Conservation (phyloP, 495 filamentous ascomycete species). For the Penicillium argentinense region DNA sequence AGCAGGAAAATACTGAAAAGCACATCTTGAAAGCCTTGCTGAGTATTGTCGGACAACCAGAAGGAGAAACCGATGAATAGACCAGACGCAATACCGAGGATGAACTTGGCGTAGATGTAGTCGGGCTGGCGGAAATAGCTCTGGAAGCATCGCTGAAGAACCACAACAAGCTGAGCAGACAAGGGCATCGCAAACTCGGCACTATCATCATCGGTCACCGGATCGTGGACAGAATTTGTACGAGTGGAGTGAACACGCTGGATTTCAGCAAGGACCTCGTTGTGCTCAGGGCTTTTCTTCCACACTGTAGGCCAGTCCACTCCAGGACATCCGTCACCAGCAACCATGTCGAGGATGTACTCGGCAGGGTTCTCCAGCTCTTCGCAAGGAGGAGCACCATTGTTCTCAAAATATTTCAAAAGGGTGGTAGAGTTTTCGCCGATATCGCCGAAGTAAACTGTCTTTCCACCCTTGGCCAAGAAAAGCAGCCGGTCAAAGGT, state of each 20-base stretch:
- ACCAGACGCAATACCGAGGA: conserved; percentile 47
- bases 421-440: conserved; percentile 69
- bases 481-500: conserved; percentile 87
- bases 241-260: conserved; percentile 57
- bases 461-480: conserved; percentile 73
- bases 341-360: conserved; percentile 84
- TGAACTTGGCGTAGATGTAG: conserved; percentile 50
- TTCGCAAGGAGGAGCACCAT: conserved; percentile 68
- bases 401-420: conserved; percentile 71
- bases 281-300: conserved; percentile 68
- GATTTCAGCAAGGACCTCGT: conserved; percentile 62
- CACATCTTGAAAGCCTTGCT: conserved; percentile 79
- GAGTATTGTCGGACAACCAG: conserved; percentile 62
- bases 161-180: conserved; percentile 43
- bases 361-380: conserved; percentile 78
- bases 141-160: conserved; percentile 45
- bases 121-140: conserved; percentile 54
- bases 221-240: conserved; percentile 15
- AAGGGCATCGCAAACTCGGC: conserved; percentile 55
- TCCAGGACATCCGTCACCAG: conserved; percentile 54
- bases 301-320: conserved; percentile 78
- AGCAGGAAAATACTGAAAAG: conserved; percentile 83
- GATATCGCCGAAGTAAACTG: conserved; percentile 86
- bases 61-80: conserved; percentile 91
- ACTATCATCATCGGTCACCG: conserved; percentile 15